phyloP scores from a whole-genome alignment of 164 flowering plant genomes.

The Aristolochia contorta region DNA sequence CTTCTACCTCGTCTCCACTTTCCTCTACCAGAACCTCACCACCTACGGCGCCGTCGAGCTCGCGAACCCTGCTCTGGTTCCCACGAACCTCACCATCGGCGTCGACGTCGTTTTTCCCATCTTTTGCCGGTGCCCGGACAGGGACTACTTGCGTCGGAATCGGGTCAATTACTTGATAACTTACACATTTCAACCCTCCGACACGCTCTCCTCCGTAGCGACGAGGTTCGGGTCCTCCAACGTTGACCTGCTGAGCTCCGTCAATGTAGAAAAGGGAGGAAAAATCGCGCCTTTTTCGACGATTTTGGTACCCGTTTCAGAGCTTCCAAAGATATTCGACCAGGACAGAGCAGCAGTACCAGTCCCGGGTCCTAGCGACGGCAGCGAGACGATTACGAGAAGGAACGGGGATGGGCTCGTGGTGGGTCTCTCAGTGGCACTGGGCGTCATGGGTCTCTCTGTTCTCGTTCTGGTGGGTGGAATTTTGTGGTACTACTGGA shows the following conservation, averaged over 20 bases:
- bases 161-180: constrained; percentile 37
- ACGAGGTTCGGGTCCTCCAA: constrained; percentile 29
- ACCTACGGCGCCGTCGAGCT: constrained; percentile 56
- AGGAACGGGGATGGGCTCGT: constrained; percentile 22
- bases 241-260: constrained; percentile 18
- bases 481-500: constrained; percentile 23
- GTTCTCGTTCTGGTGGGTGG: constrained; percentile 26
- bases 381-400: not conserved
- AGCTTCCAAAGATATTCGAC: constrained; percentile 34
- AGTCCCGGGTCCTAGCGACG: constrained; percentile 10
- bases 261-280: constrained; percentile 32
- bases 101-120: constrained; percentile 42
- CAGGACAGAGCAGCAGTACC: constrained; percentile 51
- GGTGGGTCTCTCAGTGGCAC: constrained; percentile 48
- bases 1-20: constrained; percentile 46
- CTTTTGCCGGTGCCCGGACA: constrained; percentile 69
- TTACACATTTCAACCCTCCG: constrained; percentile 62
- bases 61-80: constrained; percentile 54
- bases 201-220: constrained; percentile 41
- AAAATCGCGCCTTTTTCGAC: constrained; percentile 26
- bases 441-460: constrained; percentile 35
- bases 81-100: constrained; percentile 41
- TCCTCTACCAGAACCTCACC: constrained; percentile 51
- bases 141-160: constrained; percentile 31
- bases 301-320: constrained; percentile 57